Base-by-base conservation (phyloP, 805 yeast species). In the Barnettozyma populi region DNA sequence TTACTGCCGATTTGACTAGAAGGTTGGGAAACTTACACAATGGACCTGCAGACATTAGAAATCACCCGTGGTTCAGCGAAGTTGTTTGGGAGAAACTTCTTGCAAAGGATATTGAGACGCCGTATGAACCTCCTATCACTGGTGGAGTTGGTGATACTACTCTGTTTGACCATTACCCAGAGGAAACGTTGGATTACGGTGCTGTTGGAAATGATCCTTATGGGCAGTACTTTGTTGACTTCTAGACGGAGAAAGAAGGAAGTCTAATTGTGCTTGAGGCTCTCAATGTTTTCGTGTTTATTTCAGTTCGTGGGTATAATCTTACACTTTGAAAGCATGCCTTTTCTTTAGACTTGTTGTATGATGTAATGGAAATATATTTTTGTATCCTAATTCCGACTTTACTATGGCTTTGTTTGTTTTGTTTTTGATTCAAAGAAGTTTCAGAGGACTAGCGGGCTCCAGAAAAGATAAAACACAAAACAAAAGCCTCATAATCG, bases 121-220 rank as follows among this genome's bases (percentile, higher is more conserved):
- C 97, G 2, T 90, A 90, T 63, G 97, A 90, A 66, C 97, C 97
- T 7, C 96, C 96, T 20, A 88, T 90, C 55, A 86, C 90, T 43
- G 79, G 86, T 21, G 96, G 96, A n/a, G 90, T 84, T 25, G 97
- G 97, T 52, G 97, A 90, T 63, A 78, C 95, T 2, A 85, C 95
- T 8, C 80, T 84, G 61, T 86, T 82, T 56, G 95, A 88, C 60
- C 71, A 80, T 35, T 87, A 87, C 60, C 92, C 94, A 0, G 95
- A 88, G 62, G 94, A 83, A 51, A 89, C 85, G 52, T 70, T 82
- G 52, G 94, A 92, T 61, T 94, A 94, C 64, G 99, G 99, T 43
- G 73, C 76, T 36, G 57, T 53, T 35, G 85, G 90, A 24, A 80
- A 75, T 11, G 96, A 88, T 64, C 94, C 90, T 0, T 88, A 80